Evolutionary conservation across 345 rosid genomes (phyloP), one percentile per base, ranked within the genome.

Genomic region (Diplotaxis tenuifolia): DNA sequence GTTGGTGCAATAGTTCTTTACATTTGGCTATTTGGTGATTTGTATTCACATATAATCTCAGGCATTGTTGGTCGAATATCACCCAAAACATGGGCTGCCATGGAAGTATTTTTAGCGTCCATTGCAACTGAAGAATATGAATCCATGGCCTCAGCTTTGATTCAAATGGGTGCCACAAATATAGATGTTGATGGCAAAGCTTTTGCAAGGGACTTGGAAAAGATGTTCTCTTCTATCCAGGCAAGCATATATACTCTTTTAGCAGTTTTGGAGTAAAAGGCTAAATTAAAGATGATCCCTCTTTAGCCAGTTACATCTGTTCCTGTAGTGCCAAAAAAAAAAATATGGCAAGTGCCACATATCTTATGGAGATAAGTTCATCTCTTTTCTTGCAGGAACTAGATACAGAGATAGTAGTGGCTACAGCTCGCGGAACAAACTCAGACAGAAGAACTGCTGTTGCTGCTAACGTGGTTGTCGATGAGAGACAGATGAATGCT

Each of bases 11-110:
- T 4, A 34, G 70, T 57, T 49, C 25, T 19, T 38, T 28, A 53
- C 62, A 14, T 38, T 2, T 25, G 28, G 28, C 28, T 25, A 4
- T 25, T 66, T 65, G n/a, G n/a, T n/a, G n/a, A n/a, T n/a, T n/a
- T n/a, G n/a, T n/a, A n/a, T n/a, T n/a, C n/a, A n/a, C n/a, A n/a
- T n/a, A n/a, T n/a, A n/a, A n/a, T n/a, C n/a, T n/a, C 86, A 94
- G 97, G 98, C 64, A 94, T 94, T 80, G 98, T 94, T 77, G 98
- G 98, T 60, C 95, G 96, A 62, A 88, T 94, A 85, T 91, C 97
- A 14, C 98, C 98, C n/a, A 86, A 80, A 82, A 94, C 97, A 55
- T 94, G 98, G 98, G 85, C 77, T 54, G 98, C 98, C 16, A 89
- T 94, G 93, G 97, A 94, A 73, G 87, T 83, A 63, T 94, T 94